Evolutionary conservation across 2,329 filamentous ascomycete genomes (phyloP).

Genomic region (Cladorrhinum sp.): DNA sequence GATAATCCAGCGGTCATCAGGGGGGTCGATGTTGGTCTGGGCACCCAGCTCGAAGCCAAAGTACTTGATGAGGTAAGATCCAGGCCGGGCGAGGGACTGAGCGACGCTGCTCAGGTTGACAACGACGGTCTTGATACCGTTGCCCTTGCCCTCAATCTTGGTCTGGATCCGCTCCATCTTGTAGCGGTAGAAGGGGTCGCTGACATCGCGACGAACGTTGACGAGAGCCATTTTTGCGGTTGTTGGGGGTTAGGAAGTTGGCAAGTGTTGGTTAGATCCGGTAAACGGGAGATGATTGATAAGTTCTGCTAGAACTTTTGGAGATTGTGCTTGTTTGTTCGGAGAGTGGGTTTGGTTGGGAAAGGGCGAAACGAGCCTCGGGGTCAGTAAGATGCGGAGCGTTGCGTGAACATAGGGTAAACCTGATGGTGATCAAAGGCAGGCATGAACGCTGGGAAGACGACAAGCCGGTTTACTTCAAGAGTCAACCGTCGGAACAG

Average conservation of each 20-base stretch:
- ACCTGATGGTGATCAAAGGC: conserved; percentile 49
- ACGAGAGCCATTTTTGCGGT: conserved; percentile 86
- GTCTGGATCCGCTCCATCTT: conserved; percentile 99
- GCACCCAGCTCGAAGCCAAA: conserved; percentile 98
- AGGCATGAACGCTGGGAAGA: conserved; percentile 54
- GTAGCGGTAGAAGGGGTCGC: conserved; percentile 99
- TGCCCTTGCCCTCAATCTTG: conserved; percentile 99
- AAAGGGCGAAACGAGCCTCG: conserved; percentile 40
- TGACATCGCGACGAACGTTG: conserved; percentile 97
- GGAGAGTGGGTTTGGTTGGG: conserved; percentile 22
- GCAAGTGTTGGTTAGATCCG: conserved; percentile 4
- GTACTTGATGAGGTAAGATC: conserved; percentile 97
- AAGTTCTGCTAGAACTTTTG: conserved; percentile 25
- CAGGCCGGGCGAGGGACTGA: conserved; percentile 84
- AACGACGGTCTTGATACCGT: conserved; percentile 98
- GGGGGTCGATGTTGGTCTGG: conserved; percentile 95
- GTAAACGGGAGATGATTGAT: background rate
- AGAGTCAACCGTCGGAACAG: conserved; percentile 84
- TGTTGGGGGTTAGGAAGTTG: conserved; percentile 24
- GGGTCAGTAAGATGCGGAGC: conserved; percentile 54
- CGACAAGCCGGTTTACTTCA: conserved; percentile 48
- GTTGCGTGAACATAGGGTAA: conserved; percentile 56
- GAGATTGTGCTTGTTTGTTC: conserved; percentile 39
- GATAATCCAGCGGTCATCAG: conserved; percentile 99
- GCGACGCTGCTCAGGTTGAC: conserved; percentile 96